Evolutionary conservation across 371 early-diverging fungal species (phyloP).

Genomic region (Actinomortierella wolfii): DNA sequence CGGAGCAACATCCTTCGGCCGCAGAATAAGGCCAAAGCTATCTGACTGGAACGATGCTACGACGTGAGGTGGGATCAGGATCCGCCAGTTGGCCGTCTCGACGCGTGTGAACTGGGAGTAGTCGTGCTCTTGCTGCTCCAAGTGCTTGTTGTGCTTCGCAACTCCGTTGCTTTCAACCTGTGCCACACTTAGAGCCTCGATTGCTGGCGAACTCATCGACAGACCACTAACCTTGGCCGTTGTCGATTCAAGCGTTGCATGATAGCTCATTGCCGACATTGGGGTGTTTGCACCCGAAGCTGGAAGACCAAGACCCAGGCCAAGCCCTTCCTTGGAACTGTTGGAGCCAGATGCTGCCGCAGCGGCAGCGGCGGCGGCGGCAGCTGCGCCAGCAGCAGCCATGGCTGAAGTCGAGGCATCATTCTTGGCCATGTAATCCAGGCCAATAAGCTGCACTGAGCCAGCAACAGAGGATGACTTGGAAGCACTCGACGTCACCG

Average conservation of each 20-base stretch:
- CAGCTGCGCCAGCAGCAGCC: slow-evolving; percentile 8
- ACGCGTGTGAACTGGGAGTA: slow-evolving; percentile 39
- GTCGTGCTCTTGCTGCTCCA: slow-evolving; percentile 23
- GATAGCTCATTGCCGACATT: no score
- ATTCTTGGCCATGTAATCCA: background rate
- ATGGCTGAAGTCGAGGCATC: background rate
- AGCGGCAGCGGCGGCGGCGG: slow-evolving; percentile 23
- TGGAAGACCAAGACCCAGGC: no score
- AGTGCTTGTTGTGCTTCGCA: no score
- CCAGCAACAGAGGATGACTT: no score
- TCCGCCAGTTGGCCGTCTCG: slow-evolving; percentile 40
- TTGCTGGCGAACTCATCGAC: slow-evolving; percentile 4
- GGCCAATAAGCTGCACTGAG: no score
- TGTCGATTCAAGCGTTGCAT: no score
- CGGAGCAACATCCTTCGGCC: slow-evolving; percentile 12
- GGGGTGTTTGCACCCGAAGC: no score
- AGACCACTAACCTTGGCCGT: no score
- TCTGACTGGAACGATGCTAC: slow-evolving; percentile 29
- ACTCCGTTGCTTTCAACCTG: background rate
- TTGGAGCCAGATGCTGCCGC: slow-evolving; percentile 18
- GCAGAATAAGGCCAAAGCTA: slow-evolving; percentile 22
- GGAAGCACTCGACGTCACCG: no score
- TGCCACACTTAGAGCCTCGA: slow-evolving; percentile 26
- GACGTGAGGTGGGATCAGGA: slow-evolving; percentile 36
- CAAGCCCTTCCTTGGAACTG: background rate